Evolutionary conservation across 768 basidiomycete genomes (phyloP).

Genomic region (Asterophora parasitica): DNA sequence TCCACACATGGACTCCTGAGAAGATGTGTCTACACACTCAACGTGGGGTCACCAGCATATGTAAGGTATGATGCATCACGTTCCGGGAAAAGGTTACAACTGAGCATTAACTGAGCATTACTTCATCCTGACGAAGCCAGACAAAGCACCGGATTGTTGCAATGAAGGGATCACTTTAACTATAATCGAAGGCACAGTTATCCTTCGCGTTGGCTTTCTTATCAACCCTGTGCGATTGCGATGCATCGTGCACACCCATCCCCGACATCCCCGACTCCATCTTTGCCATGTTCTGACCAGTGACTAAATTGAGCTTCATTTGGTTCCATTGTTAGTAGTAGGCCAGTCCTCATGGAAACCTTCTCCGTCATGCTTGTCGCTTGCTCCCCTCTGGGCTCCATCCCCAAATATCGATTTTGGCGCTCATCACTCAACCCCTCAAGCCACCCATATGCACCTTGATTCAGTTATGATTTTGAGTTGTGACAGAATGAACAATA

Average conservation of each 20-base stretch:
- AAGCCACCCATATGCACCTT: not conserved
- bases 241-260: no score
- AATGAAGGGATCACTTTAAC: not conserved
- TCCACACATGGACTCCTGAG: not conserved
- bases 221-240: not conserved
- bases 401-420: not conserved
- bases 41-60: not conserved
- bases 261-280: not conserved
- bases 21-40: not conserved
- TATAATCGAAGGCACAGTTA: not conserved
- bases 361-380: not conserved
- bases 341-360: not conserved
- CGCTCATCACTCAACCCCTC: conserved; percentile 1
- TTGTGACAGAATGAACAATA: not conserved
- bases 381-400: not conserved
- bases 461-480: conserved; percentile 3
- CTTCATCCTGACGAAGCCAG: not conserved
- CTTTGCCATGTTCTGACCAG: not conserved
- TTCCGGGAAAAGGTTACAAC: not conserved
- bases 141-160: not conserved
- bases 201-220: not conserved
- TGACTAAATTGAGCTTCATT: not conserved
- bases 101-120: not conserved
- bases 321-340: no score
- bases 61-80: conserved; percentile 1